Percentiles rank a stretch among this genome's conserved stretches.
phyloP scores from a whole-genome alignment of 106 monocot species.

The Dioscorea alata region DNA sequence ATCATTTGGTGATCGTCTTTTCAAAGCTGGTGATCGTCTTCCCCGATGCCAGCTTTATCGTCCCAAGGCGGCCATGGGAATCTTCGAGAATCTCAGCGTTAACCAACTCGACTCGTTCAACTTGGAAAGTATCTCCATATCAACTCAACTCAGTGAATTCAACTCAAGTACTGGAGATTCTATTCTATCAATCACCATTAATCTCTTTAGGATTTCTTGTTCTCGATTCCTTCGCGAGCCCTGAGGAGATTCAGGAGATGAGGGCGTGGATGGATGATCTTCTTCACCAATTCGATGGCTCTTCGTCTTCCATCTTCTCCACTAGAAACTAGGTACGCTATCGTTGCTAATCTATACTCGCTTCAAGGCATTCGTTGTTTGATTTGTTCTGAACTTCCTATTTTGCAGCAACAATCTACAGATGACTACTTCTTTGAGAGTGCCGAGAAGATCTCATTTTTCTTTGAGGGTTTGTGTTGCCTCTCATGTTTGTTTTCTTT shows the following conservation, averaged over 20 bases:
- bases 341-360: background rate
- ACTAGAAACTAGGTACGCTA: constrained; percentile 68
- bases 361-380: background rate
- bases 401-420: constrained; percentile 46
- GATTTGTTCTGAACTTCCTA: background rate
- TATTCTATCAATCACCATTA: no score
- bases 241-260: constrained; percentile 59
- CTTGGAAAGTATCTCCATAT: constrained; percentile 40
- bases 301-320: constrained; percentile 67
- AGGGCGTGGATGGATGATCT: constrained; percentile 71
- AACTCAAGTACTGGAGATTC: background rate
- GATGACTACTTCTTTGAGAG: constrained; percentile 85
- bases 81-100: constrained; percentile 36
- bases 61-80: constrained; percentile 16
- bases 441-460: constrained; percentile 91
- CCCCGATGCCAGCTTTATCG: no score
- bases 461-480: constrained; percentile 71
- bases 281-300: constrained; percentile 59
- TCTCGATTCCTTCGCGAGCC: constrained; percentile 65
- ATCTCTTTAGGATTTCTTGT: constrained; percentile 64
- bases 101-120: constrained; percentile 73
- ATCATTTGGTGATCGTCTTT: no score
- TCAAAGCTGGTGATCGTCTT: no score
- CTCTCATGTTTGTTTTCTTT: background rate
- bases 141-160: background rate